Conservation (phyloP, 805 yeast species). For the Priceomyces melissophilus region DNA sequence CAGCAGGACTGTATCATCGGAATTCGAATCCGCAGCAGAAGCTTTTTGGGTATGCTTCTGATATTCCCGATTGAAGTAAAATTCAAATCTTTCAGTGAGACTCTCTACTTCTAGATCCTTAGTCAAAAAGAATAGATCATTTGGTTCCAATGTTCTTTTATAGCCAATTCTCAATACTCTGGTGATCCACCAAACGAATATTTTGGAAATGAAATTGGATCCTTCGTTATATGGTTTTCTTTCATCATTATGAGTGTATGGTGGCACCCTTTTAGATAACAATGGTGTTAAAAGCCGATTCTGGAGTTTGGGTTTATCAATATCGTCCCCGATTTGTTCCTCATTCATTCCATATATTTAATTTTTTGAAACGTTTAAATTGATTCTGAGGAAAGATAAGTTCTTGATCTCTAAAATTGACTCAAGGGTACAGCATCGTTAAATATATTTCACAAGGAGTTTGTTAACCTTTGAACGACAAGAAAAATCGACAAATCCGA, state of each 20-base stretch:
- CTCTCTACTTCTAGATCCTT: conserved; percentile 32
- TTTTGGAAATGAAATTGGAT: conserved; percentile 33
- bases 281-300: conserved; percentile 31
- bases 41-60: neutral
- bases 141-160: conserved; percentile 63
- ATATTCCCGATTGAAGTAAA: conserved; percentile 10
- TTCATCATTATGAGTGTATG: conserved; percentile 50
- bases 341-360: conserved; percentile 13
- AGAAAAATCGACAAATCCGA: too few species aligned
- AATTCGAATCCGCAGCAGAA: conserved; percentile 16
- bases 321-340: neutral
- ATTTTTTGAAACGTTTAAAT: too few species aligned
- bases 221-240: conserved; percentile 43
- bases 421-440: too few species aligned
- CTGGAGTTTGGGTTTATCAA: conserved; percentile 18
- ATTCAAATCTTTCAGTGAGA: conserved; percentile 30
- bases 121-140: conserved; percentile 49
- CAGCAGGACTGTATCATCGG: conserved; percentile 11
- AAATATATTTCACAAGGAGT: too few species aligned
- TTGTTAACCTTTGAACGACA: too few species aligned
- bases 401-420: too few species aligned
- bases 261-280: conserved; percentile 44
- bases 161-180: conserved; percentile 69
- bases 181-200: conserved; percentile 64
- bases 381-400: too few species aligned